Conservation (phyloP, 2,329 filamentous ascomycete species). For the Arthrobotrys megalospora region DNA sequence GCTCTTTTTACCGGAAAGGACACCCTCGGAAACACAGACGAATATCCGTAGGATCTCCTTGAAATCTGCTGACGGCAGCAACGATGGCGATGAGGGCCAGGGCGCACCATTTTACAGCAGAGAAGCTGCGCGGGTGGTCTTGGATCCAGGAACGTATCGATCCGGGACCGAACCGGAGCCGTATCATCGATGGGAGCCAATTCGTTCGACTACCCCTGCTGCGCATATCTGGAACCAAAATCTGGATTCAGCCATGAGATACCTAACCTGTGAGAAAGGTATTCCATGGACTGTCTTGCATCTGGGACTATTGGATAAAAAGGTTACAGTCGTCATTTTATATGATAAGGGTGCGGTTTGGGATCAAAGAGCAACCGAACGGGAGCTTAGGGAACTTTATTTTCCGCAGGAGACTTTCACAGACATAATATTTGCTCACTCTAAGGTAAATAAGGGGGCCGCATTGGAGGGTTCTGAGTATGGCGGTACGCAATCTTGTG, state of each 20-base stretch:
- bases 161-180: neutral
- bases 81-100: neutral
- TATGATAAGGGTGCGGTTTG: slow-evolving; percentile 3
- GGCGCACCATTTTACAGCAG: neutral
- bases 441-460: slow-evolving; percentile 11
- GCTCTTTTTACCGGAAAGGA: neutral
- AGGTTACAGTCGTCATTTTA: neutral
- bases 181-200: neutral
- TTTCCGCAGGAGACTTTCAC: slow-evolving; percentile 16
- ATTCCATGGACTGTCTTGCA: slow-evolving; percentile 25
- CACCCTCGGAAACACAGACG: neutral
- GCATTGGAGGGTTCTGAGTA: slow-evolving; percentile 5
- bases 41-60: neutral
- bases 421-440: neutral
- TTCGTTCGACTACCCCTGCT: slow-evolving; percentile 1
- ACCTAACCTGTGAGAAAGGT: neutral
- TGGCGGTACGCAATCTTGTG: slow-evolving; percentile 5
- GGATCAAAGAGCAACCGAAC: neutral
- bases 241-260: slow-evolving; percentile 4
- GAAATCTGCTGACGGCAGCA: neutral
- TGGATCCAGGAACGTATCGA: slow-evolving; percentile 2
- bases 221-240: slow-evolving; percentile 8
- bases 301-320: slow-evolving; percentile 5
- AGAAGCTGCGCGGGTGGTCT: slow-evolving; percentile 5
- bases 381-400: neutral